Evolutionary conservation across 2,329 filamentous ascomycete genomes (phyloP), one percentile per base, ranked within the genome.

Genomic region (Cladosporium sp.): DNA sequence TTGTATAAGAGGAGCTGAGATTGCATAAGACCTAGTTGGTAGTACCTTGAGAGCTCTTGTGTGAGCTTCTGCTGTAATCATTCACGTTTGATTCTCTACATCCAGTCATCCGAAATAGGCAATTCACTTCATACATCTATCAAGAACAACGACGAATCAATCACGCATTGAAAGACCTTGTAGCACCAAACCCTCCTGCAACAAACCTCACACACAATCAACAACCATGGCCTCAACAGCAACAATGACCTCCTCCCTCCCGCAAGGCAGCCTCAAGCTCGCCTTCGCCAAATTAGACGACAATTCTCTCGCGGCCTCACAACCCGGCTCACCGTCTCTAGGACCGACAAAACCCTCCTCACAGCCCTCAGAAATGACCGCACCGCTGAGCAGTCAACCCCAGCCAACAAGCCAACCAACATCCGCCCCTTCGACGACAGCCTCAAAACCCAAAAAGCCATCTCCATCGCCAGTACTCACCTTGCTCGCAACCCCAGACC

Each of bases 221-320:
- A 20, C 40, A 28, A 47, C 11, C 43, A 56, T 56, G 54, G 42
- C 54, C 20, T 39, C 39, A 40, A 56, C 54, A 47, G 42, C 54
- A 49, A 39, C 42, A 36, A 56, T 56, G 30, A 49, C 54, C 42
- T 37, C 40, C 14, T 28, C 54, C 34, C 54, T 56, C 8, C 54
- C 54, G 15, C 42, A 25, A 19, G 54, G 54, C 30, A 56, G 54
- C 20, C 54, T 56, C 15, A 56, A 47, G 30, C 34, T 43, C 14
- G 42, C 54, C 40, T 38, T 56, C 42, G 20, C 54, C 20, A 56
- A 47, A 49, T 42, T 56, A 30, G 54, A 56, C 54, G 54, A 56
- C 49, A 25, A 15, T 19, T 51, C 49, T 12, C 54, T 56, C 42
- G 54, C 54, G 12, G 42, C 12, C 42, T 56, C 54, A 5, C 42